phyloP scores from a whole-genome alignment of 1,284 basidiomycete genomes.

The Exobasidium rhododendri region DNA sequence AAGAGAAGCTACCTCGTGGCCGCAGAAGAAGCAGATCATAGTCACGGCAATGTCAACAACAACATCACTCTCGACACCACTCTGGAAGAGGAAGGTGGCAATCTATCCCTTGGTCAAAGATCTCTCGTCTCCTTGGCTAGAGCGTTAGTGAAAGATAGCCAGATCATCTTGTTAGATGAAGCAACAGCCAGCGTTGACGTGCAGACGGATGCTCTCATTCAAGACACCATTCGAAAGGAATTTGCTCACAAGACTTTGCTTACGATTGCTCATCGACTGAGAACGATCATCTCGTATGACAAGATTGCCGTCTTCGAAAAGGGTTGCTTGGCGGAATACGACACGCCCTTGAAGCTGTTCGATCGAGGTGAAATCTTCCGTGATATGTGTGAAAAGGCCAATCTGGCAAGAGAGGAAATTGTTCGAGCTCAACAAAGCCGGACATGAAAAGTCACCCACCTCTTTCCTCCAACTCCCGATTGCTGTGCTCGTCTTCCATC shows the following conservation, averaged over 20 bases:
- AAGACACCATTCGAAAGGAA: slow-evolving; percentile 80
- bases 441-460: slow-evolving; percentile 26
- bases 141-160: slow-evolving; percentile 59
- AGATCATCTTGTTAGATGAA: slow-evolving; percentile 30
- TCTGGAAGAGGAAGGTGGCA: slow-evolving; percentile 57
- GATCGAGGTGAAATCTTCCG: slow-evolving; percentile 63
- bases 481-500: no score
- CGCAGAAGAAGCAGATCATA: slow-evolving; percentile 16
- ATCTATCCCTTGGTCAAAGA: slow-evolving; percentile 65
- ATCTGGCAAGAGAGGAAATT: slow-evolving; percentile 9
- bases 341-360: slow-evolving; percentile 66
- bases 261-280: slow-evolving; percentile 69
- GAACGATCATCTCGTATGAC: slow-evolving; percentile 78
- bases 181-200: slow-evolving; percentile 66
- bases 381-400: slow-evolving; percentile 47
- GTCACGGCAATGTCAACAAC: slow-evolving; percentile 12
- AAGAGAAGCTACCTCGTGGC: slow-evolving; percentile 51
- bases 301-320: slow-evolving; percentile 73
- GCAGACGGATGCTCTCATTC: slow-evolving; percentile 77
- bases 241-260: slow-evolving; percentile 75
- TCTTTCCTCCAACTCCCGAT: slow-evolving; percentile 26
- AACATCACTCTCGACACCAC: slow-evolving; percentile 49
- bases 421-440: slow-evolving; percentile 13
- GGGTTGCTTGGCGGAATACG: slow-evolving; percentile 70
- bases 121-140: slow-evolving; percentile 76